A percentile compares a stretch with the other conserved stretches of the same genome.
phyloP scores from a whole-genome alignment of 2,329 filamentous ascomycete genomes.

The Xylariomycetidae sp. region DNA sequence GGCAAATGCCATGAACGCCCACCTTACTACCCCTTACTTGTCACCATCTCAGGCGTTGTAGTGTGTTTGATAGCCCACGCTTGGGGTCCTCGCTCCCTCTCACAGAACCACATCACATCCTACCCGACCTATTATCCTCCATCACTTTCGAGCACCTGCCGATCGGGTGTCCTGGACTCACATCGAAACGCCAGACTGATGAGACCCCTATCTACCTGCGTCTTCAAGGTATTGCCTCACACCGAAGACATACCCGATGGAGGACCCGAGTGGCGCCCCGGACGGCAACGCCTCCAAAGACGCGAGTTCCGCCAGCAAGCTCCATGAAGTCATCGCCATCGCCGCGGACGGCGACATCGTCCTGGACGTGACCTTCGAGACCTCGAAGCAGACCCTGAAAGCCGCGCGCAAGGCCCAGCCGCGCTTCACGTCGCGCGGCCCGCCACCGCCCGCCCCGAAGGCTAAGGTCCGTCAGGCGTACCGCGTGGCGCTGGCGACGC shows the following conservation, averaged over 20 bases:
- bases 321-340: constrained; percentile 42
- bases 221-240: constrained; percentile 29
- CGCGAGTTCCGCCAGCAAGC: constrained; percentile 8
- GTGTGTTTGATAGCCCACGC: no score
- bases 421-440: constrained; percentile 17
- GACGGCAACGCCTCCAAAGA: constrained; percentile 16
- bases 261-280: constrained; percentile 16
- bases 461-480: constrained; percentile 42
- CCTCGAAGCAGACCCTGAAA: constrained; percentile 44
- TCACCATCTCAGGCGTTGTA: no score
- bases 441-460: constrained; percentile 28
- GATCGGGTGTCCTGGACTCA: neutral
- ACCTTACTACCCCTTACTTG: no score
- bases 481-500: constrained; percentile 50
- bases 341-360: constrained; percentile 56
- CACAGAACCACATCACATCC: no score
- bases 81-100: no score
- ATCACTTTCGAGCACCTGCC: no score
- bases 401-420: constrained; percentile 34
- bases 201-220: constrained; percentile 18
- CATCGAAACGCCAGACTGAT: constrained; percentile 14
- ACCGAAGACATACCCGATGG: constrained; percentile 29
- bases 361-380: constrained; percentile 60
- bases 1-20: no score
- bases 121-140: no score